Evolutionary conservation across 768 basidiomycete genomes (phyloP), one percentile per base, ranked within the genome.

Genomic region (Pluteus cervinus): DNA sequence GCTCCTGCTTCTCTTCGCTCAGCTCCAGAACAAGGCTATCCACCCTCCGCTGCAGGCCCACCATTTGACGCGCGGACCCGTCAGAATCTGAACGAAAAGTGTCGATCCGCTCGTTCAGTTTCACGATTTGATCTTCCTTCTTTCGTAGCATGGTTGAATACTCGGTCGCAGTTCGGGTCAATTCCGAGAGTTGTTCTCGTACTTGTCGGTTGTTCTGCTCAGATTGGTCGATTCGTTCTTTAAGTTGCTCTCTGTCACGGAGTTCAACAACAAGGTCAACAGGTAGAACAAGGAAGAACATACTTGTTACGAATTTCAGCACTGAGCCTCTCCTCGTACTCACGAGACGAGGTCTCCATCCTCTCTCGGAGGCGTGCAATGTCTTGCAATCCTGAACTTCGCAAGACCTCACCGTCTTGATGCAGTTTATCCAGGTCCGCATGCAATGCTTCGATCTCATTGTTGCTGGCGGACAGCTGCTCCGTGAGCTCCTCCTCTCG

Each of bases 131-230:
- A 2, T 76, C 72, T 31, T 92, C 89, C 56, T 85, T 89, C 59
- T 71, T 74, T 63, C 82, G 73, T 49, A 91, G 76, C 65, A 82
- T 77, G 12, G 61, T 63, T 5, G 88, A 81, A 45, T 83, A 84
- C 14, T 91, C 88, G 3, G 75, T 77, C 9, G 82, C 73, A 2
- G 84, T 81, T 17, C 83, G 75, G n/a, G 77, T 71, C 47, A 94
- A 61, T 53, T 91, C 85, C 1, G 78, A 66, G 1, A 90, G 66
- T 47, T 94, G 86, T 29, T 81, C 79, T 52, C 83, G 86, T 7
- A 79, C 65, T 29, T 81, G 76, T 9, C 85, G 78, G 7, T 76
- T 65, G 23, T 85, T 81, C 33, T 71, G 68, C 52, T 88, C 88
- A 4, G 88, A 58, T 7, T 63, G 62, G 11, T 81, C 76, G 9